Conservation (phyloP, 768 basidiomycete species). For the Melanogaster broomeanus region DNA sequence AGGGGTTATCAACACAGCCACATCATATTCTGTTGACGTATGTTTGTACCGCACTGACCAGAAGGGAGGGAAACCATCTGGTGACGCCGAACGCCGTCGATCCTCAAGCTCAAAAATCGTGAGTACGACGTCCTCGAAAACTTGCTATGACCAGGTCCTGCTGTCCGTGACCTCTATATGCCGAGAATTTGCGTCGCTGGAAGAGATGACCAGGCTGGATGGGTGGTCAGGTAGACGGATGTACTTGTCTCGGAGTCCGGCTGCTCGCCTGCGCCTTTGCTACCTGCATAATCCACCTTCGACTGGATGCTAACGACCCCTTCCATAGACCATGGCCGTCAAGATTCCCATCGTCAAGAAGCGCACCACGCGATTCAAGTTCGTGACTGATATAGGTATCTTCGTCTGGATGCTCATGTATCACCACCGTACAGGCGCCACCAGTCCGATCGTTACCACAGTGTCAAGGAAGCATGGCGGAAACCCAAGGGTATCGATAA, state of each 20-base stretch:
- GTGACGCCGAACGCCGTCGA: constrained; percentile 34
- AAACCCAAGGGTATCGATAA: constrained; percentile 99
- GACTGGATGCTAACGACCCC: constrained; percentile 12
- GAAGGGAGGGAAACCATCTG: not conserved
- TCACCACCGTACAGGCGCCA: constrained; percentile 69
- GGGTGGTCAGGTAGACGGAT: constrained; percentile 21
- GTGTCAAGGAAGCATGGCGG: constrained; percentile 98
- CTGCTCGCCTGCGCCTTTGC: not conserved
- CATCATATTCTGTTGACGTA: constrained; percentile 16
- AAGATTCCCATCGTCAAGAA: constrained; percentile 88
- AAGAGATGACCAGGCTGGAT: constrained; percentile 20
- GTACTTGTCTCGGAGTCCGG: constrained; percentile 2
- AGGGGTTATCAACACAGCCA: constrained; percentile 23
- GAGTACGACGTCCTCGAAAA: constrained; percentile 39
- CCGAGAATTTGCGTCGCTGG: not conserved
- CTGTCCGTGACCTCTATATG: not conserved
- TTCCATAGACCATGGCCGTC: constrained; percentile 43
- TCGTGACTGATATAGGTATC: constrained; percentile 30
- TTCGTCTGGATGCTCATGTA: constrained; percentile 12
- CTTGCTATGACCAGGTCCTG: constrained; percentile 12
- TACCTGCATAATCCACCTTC: not conserved
- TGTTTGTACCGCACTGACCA: constrained; percentile 21
- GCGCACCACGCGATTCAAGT: constrained; percentile 98
- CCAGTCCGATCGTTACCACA: constrained; percentile 96
- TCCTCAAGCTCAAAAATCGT: constrained; percentile 56